A percentile compares a stretch with the other conserved stretches of the same genome.
Evolutionary conservation across 2,329 filamentous ascomycete genomes (phyloP).

Genomic region (Colletotrichum sp.): DNA sequence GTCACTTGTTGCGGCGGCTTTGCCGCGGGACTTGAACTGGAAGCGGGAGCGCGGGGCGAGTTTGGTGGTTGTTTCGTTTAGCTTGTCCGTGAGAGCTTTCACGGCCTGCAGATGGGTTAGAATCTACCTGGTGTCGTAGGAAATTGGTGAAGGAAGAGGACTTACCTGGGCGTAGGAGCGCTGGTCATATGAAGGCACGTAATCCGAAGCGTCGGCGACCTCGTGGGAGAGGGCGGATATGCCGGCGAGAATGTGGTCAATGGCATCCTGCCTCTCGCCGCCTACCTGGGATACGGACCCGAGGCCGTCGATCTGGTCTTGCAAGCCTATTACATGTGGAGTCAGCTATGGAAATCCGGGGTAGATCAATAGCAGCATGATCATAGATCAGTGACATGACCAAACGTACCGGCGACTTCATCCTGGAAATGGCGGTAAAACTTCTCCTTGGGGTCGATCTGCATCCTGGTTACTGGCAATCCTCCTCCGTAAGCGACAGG

Average conservation of each 20-base stretch:
- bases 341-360: not conserved
- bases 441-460: conserved; percentile 67
- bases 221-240: conserved; percentile 84
- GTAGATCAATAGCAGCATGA: not conserved
- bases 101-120: conserved; percentile 60
- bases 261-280: conserved; percentile 80
- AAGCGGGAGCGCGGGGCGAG: conserved; percentile 82
- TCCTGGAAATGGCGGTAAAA: conserved; percentile 87
- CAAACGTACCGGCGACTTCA: conserved; percentile 56
- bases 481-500: conserved; percentile 9
- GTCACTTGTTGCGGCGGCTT: conserved; percentile 19
- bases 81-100: conserved; percentile 79
- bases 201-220: conserved; percentile 82
- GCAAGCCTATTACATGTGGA: conserved; percentile 62
- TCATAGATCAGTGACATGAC: not conserved
- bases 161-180: conserved; percentile 80
- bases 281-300: conserved; percentile 61
- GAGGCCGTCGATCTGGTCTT: conserved; percentile 36
- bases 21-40: conserved; percentile 66
- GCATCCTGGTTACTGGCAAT: conserved; percentile 34
- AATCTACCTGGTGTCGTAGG: not conserved
- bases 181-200: conserved; percentile 88
- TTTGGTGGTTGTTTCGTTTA: conserved; percentile 71
- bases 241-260: conserved; percentile 78
- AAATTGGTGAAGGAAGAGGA: not conserved